phyloP scores from a whole-genome alignment of 2,329 filamentous ascomycete species.

The Nothopassalora personata region DNA sequence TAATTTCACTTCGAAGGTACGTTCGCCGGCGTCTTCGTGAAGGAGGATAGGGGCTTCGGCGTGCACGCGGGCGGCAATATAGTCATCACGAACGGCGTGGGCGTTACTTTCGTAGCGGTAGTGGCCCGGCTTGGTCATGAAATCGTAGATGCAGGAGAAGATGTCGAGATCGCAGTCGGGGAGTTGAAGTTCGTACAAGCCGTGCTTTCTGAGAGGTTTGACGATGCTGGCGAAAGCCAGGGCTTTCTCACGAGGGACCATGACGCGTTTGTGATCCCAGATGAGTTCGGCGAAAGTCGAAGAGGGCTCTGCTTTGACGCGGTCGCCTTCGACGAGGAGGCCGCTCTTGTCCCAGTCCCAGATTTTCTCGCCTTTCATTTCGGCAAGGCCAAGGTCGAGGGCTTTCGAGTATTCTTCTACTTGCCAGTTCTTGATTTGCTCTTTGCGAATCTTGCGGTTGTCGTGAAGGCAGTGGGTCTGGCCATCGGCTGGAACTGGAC shows the following conservation, averaged over 20 bases:
- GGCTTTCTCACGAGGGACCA: conserved; percentile 29
- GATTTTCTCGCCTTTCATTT: conserved; percentile 31
- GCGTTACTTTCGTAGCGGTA: conserved; percentile 1
- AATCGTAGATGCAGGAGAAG: conserved; percentile 34
- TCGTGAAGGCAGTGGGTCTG: conserved; percentile 30
- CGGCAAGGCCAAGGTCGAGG: conserved; percentile 32
- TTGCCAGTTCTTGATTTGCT: conserved; percentile 31
- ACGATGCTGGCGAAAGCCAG: conserved; percentile 29
- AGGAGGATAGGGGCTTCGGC: not conserved
- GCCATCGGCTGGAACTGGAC: conserved; percentile 17
- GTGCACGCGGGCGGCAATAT: not conserved
- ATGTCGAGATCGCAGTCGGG: conserved; percentile 28
- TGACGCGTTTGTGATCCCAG: conserved; percentile 32
- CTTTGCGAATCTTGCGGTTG: conserved; percentile 26
- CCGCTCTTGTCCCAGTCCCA: conserved; percentile 30
- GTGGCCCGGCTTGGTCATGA: conserved; percentile 22
- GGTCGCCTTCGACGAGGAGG: conserved; percentile 28
- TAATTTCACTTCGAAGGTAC: not conserved
- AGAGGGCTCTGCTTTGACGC: conserved; percentile 28
- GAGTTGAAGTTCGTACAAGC: conserved; percentile 31
- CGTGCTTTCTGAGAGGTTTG: conserved; percentile 29
- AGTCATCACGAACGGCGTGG: not conserved
- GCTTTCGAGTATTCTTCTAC: conserved; percentile 27
- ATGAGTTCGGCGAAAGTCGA: conserved; percentile 36
- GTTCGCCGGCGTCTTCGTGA: not conserved